These are phyloP conservation scores for Tuber calosporum DNA, from an alignment of 495 filamentous ascomycete genomes.

Conservation along the genomic window DNA sequence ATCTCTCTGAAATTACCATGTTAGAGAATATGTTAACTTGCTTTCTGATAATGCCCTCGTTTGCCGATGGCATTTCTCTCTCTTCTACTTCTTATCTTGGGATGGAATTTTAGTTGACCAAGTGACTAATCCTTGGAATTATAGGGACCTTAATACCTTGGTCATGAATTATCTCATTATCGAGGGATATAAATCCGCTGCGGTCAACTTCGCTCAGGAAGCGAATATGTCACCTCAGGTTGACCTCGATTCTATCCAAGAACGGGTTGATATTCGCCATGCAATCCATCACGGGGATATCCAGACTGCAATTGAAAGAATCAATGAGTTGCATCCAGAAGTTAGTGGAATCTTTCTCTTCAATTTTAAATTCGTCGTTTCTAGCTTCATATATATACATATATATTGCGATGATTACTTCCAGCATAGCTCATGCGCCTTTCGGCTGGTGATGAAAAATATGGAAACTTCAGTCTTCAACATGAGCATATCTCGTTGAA, in stretches of 20 bases:
- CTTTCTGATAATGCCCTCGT: constrained; percentile 51
- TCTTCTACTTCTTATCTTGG: constrained; percentile 14
- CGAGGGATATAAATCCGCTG: constrained; percentile 89
- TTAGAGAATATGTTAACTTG: constrained; percentile 79
- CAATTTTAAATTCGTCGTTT: constrained; percentile 16
- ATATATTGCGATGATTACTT: constrained; percentile 99
- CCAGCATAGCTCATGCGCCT: constrained; percentile 53
- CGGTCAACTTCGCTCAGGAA: constrained; percentile 86
- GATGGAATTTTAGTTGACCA: not conserved
- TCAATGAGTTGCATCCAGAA: constrained; percentile 86
- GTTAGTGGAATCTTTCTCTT: constrained; percentile 51
- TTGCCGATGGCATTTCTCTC: constrained; percentile 23
- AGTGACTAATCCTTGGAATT: constrained; percentile 9
- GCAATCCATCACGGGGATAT: constrained; percentile 79
- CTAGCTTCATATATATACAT: constrained; percentile 77
- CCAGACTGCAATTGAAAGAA: constrained; percentile 69
- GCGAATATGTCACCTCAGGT: constrained; percentile 73
- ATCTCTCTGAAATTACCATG: constrained; percentile 96
- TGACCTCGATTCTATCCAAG: constrained; percentile 63
- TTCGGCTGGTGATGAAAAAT: constrained; percentile 83
- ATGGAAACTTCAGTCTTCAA: constrained; percentile 84
- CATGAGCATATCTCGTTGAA: constrained; percentile 61
- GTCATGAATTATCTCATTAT: constrained; percentile 97
- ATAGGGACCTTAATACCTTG: constrained; percentile 86
- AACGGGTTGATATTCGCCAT: constrained; percentile 69